These are phyloP conservation scores for Priceomyces medius DNA, from an alignment of 805 yeast species.

Conservation along the genomic window DNA sequence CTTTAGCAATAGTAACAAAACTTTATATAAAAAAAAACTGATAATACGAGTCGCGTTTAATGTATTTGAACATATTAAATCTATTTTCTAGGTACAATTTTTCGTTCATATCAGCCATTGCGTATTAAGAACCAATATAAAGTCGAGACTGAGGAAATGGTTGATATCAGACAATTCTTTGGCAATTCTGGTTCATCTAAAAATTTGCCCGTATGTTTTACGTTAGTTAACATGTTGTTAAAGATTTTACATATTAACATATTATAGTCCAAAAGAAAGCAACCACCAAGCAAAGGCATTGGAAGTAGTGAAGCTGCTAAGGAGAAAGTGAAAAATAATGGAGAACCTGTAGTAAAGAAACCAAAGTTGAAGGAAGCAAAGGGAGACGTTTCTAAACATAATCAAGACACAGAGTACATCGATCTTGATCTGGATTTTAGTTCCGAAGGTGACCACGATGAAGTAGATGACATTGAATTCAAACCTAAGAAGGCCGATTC, in stretches of 20 bases:
- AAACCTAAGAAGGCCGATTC: conserved; percentile 24
- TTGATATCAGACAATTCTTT: conserved; percentile 12
- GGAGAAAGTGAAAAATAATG: conserved; percentile 1
- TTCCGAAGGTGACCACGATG: conserved; percentile 3
- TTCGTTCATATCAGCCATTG: not conserved
- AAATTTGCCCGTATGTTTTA: conserved; percentile 5
- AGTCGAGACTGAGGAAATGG: conserved; percentile 7
- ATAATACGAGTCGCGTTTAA: not conserved
- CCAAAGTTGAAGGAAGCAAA: not conserved
- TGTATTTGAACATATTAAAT: too few species aligned
- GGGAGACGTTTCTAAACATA: not conserved
- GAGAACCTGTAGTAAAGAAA: not conserved
- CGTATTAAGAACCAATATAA: not conserved
- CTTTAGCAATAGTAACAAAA: too few species aligned
- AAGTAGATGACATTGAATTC: conserved; percentile 24
- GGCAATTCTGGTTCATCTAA: conserved; percentile 7
- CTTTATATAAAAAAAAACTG: too few species aligned
- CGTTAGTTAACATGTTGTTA: not conserved
- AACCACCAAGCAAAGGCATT: not conserved
- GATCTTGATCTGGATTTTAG: conserved; percentile 8
- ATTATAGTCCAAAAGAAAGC: not conserved
- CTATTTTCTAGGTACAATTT: not conserved
- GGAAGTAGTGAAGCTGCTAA: not conserved
- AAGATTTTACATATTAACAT: not conserved
- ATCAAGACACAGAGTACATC: not conserved